A percentile compares a stretch with the other conserved stretches of the same genome.
phyloP scores from a whole-genome alignment of 176 grass and related monocot species.

The Eragrostis nindensis region DNA sequence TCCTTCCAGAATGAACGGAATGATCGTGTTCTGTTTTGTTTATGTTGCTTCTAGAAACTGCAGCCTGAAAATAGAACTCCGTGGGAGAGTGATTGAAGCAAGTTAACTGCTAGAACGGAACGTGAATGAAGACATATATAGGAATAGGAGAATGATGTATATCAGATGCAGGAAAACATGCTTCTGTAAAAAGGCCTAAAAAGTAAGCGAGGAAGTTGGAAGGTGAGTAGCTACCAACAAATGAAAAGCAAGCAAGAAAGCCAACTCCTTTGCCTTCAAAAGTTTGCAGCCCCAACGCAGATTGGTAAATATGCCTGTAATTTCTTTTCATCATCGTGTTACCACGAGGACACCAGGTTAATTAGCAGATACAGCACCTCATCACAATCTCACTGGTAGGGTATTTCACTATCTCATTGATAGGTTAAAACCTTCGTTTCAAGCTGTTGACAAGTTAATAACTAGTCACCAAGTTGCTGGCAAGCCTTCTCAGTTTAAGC shows the following conservation, averaged over 20 bases:
- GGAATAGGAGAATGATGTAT: background rate
- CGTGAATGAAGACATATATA: background rate
- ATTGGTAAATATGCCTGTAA: too few relatives aligned
- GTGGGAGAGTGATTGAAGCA: background rate
- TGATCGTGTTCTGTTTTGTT: background rate
- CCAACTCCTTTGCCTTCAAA: background rate
- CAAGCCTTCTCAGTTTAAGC: conserved; percentile 2
- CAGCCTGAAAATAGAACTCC: background rate
- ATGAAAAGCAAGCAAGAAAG: background rate
- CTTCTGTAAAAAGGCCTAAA: background rate
- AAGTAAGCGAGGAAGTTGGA: background rate
- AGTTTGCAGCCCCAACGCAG: background rate
- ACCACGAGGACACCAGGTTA: too few relatives aligned
- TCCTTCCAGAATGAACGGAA: background rate
- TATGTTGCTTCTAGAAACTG: background rate
- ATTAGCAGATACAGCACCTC: background rate
- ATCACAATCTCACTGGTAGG: background rate
- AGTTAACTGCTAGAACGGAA: background rate
- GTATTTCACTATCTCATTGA: background rate
- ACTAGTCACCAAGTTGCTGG: background rate
- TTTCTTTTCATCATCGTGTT: too few relatives aligned
- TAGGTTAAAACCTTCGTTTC: background rate
- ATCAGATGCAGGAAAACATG: background rate
- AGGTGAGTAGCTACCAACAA: background rate
- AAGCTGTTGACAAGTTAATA: background rate